phyloP scores from a whole-genome alignment of 2,329 filamentous ascomycete genomes.

The Epicoccum nigrum region DNA sequence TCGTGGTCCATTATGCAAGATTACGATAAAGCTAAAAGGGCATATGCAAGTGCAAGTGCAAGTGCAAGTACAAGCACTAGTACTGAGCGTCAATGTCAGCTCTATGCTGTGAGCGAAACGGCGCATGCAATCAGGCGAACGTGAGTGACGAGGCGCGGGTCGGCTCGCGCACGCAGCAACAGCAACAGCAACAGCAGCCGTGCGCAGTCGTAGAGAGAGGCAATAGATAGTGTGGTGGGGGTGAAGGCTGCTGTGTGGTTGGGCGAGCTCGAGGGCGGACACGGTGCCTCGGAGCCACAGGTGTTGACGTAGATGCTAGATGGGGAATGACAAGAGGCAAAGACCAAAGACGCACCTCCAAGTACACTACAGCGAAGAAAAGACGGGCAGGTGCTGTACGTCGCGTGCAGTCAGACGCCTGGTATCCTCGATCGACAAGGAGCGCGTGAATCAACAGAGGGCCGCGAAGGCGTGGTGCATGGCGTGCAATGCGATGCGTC shows the following conservation, averaged over 20 bases:
- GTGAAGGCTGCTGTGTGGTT: not conserved
- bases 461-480: slow-evolving; percentile 33
- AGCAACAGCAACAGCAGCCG: no score
- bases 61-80: no score
- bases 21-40: slow-evolving; percentile 36
- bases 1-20: slow-evolving; percentile 44
- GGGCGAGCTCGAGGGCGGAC: not conserved
- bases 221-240: not conserved
- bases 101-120: slow-evolving; percentile 15
- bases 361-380: slow-evolving; percentile 44
- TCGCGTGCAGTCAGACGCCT: slow-evolving; percentile 7
- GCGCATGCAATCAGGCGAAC: not conserved
- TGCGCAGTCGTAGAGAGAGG: not conserved
- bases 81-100: slow-evolving; percentile 40
- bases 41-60: slow-evolving; percentile 48
- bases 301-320: slow-evolving; percentile 1
- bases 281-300: slow-evolving; percentile 1
- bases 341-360: slow-evolving; percentile 38
- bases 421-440: slow-evolving; percentile 11
- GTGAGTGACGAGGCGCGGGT: not conserved
- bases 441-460: slow-evolving; percentile 27
- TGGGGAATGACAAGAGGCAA: not conserved
- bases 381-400: slow-evolving; percentile 21
- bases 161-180: not conserved
- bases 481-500: slow-evolving; percentile 17